phyloP scores from a whole-genome alignment of 2,329 filamentous ascomycete species.

The Clarireedia monteithiana region DNA sequence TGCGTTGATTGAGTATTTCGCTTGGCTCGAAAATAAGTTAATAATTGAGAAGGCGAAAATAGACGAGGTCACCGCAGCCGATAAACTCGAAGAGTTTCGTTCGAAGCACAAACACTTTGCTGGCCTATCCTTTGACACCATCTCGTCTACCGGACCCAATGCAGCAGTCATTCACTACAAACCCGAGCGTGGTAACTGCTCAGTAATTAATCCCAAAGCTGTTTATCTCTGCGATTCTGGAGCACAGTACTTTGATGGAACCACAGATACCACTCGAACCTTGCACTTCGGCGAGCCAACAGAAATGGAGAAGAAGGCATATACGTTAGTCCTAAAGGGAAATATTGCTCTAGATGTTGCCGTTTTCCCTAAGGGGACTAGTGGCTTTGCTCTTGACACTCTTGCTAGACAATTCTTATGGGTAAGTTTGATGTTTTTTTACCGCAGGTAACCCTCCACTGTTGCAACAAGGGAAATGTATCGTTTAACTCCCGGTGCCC shows the following conservation, averaged over 20 bases:
- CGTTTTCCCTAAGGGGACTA: slow-evolving; percentile 91
- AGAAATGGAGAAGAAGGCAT: slow-evolving; percentile 76
- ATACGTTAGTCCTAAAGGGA: slow-evolving; percentile 91
- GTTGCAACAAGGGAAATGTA: too few relatives aligned
- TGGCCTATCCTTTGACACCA: slow-evolving; percentile 89
- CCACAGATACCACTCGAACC: slow-evolving; percentile 90
- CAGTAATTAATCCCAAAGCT: slow-evolving; percentile 72
- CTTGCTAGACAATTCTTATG: slow-evolving; percentile 88
- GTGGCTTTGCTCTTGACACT: slow-evolving; percentile 82
- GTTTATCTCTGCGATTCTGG: slow-evolving; percentile 97
- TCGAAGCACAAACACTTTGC: slow-evolving; percentile 66
- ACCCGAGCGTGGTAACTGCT: slow-evolving; percentile 74
- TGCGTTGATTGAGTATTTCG: slow-evolving; percentile 85
- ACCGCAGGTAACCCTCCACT: too few relatives aligned
- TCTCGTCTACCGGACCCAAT: slow-evolving; percentile 78
- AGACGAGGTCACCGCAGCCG: slow-evolving; percentile 85
- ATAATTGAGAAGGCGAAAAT: slow-evolving; percentile 62
- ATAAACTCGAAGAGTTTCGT: slow-evolving; percentile 76
- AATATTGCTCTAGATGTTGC: slow-evolving; percentile 82
- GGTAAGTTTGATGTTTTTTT: slow-evolving; percentile 41
- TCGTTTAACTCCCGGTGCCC: too few relatives aligned
- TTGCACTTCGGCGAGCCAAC: slow-evolving; percentile 85
- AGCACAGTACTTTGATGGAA: slow-evolving; percentile 92
- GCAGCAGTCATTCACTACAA: slow-evolving; percentile 95
- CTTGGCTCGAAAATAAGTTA: slow-evolving; percentile 90